Evolutionary conservation across 306 rosid genomes (phyloP).

Genomic region (Cotoneaster glaucophyllus): DNA sequence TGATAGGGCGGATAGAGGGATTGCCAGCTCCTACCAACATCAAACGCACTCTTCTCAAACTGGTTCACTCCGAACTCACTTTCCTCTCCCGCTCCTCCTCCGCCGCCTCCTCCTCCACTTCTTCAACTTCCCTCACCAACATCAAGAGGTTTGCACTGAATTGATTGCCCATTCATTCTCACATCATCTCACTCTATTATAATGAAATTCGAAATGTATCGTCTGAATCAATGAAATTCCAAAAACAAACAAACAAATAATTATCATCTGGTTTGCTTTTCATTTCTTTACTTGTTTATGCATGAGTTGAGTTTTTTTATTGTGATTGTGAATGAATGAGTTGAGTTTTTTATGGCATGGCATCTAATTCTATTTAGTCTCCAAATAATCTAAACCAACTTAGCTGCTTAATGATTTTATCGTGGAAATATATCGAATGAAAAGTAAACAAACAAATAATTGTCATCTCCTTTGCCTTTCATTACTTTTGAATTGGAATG

Average conservation of each 20-base stretch:
- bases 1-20: conserved; percentile 39
- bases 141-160: conserved; percentile 32
- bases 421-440: too few relatives aligned
- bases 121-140: conserved; percentile 40
- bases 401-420: too few relatives aligned
- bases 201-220: too few relatives aligned
- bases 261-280: background rate
- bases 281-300: background rate
- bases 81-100: conserved; percentile 50
- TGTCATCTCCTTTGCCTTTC: too few relatives aligned
- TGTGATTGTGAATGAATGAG: background rate
- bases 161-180: background rate
- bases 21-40: conserved; percentile 51
- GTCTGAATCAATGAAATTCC: too few relatives aligned
- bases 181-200: too few relatives aligned
- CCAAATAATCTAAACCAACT: too few relatives aligned
- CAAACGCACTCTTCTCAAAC: conserved; percentile 63
- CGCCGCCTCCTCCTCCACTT: conserved; percentile 33
- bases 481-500: too few relatives aligned
- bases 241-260: too few relatives aligned
- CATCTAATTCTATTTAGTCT: too few relatives aligned
- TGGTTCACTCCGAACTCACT: conserved; percentile 56
- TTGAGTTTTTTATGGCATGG: background rate
- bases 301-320: too few relatives aligned
- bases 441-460: too few relatives aligned